Evolutionary conservation across 164 flowering plant species (phyloP).

Genomic region (Umbilicus rupestris): DNA sequence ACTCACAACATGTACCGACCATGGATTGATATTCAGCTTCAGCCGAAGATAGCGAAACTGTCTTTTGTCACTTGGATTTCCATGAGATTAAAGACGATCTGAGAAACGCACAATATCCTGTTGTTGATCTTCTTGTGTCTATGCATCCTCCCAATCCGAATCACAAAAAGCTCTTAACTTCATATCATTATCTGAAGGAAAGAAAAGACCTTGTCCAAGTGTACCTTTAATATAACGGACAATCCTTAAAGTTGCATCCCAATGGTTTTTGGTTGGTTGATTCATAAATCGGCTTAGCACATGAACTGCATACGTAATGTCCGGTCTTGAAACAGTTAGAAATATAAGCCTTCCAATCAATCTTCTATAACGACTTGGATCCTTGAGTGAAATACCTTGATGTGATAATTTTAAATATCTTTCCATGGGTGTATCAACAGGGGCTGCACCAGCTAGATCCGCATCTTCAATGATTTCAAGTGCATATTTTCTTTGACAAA

Average conservation of each 20-base stretch:
- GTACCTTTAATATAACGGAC: background rate
- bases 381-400: background rate
- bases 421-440: background rate
- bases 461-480: conserved; percentile 4
- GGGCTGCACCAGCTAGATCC: background rate
- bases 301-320: background rate
- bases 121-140: background rate
- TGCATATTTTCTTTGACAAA: conserved; percentile 4
- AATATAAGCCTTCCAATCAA: background rate
- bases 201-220: background rate
- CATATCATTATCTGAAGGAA: background rate
- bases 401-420: background rate
- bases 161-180: background rate
- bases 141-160: background rate
- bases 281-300: background rate
- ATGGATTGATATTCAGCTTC: background rate
- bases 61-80: background rate
- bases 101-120: background rate
- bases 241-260: background rate
- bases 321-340: background rate
- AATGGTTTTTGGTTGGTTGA: background rate
- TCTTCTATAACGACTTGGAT: background rate
- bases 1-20: too few species aligned
- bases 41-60: background rate
- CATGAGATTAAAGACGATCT: too few species aligned